Conservation (phyloP, 2,329 filamentous ascomycete genomes). For the Colletotrichum tabaci region DNA sequence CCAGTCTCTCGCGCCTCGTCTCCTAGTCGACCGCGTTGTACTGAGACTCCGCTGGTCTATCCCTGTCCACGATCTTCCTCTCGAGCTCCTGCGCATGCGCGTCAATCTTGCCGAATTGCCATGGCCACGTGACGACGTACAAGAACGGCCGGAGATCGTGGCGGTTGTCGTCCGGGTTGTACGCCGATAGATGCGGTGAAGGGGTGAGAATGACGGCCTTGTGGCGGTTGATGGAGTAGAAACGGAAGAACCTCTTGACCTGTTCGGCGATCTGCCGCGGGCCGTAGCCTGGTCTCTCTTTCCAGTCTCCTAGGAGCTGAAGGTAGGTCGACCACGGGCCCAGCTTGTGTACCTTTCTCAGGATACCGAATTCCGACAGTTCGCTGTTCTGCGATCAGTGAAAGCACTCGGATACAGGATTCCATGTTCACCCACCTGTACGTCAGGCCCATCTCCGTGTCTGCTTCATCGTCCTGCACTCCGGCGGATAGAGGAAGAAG, state of each 20-base stretch:
- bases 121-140: conserved; percentile 52
- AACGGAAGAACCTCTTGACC: conserved; percentile 60
- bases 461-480: conserved; percentile 57
- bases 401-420: fast-evolving
- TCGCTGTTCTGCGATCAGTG: conserved; percentile 46
- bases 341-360: conserved; percentile 59
- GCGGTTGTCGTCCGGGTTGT: conserved; percentile 58
- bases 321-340: conserved; percentile 59
- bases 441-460: conserved; percentile 60
- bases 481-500: conserved; percentile 59
- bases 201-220: conserved; percentile 75
- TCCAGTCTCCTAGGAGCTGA: conserved; percentile 57
- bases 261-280: conserved; percentile 59
- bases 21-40: conserved; percentile 5
- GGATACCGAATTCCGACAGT: conserved; percentile 55
- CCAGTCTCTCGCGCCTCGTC: conserved; percentile 9
- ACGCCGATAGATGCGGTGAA: conserved; percentile 61
- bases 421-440: conserved; percentile 46
- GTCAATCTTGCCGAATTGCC: conserved; percentile 59
- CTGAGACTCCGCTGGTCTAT: neutral
- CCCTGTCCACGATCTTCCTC: conserved; percentile 44
- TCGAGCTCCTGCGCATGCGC: conserved; percentile 53
- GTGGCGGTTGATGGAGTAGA: conserved; percentile 75
- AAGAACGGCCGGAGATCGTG: conserved; percentile 58
- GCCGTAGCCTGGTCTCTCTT: conserved; percentile 48